Base-by-base conservation (phyloP, 441 rosid species). In the Gossypium schwendimanii region DNA sequence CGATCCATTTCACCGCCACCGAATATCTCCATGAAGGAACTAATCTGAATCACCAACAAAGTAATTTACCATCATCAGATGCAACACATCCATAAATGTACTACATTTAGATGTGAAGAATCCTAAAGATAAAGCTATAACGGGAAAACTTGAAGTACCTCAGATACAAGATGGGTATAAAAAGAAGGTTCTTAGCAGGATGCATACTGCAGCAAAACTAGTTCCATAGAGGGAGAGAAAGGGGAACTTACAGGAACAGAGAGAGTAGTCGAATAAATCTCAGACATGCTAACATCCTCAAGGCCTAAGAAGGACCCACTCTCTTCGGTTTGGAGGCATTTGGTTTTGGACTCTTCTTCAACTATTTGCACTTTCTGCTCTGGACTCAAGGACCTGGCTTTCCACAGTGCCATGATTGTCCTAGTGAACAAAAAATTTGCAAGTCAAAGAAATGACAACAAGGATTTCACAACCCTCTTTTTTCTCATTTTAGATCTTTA, bases 391-490 rank as follows among this genome's bases (percentile, higher is more conserved):
- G 97, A 87, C 78, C 93, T 88, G 63, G 96, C 98, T 82, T 89
- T 95, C 97, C 99, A 95, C 52, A 95, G 83, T 73, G 97, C 98
- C 96, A 91, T 91, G 80, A 95, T 92, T 70, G 97, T 92, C 90
- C 99, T 95, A 72, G 63, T 71, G 69, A 71, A 65, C 24, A 72
- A 10, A 69, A 23, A 72, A 73, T n/a, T 2, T 66, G 52, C 14
- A 71, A 58, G 69, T 75, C 39, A 76, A 31, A 59, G 10, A 54
- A 20, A 53, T 58, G 31, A 45, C n/a, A 64, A 64, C 49, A 23
- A 39, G 24, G 20, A 23, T 45, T 64, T 63, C 26, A 33, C 54
- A 15, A 41, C 54, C 6, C 44, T 58, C 28, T 10, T 4, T 12
- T 36, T 28, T 55, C 24, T 36, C 50, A 7, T 18, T 11, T 23